A percentile compares a stretch with the other conserved stretches of the same genome.
phyloP scores from a whole-genome alignment of 2,329 filamentous ascomycete genomes.

The Rutstroemia sp. region DNA sequence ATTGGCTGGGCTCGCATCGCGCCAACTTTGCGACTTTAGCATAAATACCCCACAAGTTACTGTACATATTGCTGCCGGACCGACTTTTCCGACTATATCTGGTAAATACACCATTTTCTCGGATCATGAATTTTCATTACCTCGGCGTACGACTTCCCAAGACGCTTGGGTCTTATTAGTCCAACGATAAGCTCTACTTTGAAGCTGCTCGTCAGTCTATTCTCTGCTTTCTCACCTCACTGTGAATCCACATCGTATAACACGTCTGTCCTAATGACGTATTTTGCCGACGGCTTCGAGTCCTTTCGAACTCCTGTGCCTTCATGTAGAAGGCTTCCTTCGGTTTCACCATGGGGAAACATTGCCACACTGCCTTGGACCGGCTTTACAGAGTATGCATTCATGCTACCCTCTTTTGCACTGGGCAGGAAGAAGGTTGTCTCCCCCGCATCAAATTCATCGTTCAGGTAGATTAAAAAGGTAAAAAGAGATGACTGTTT shows the following conservation, averaged over 20 bases:
- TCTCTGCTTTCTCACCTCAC: not conserved
- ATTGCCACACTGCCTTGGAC: conserved; percentile 62
- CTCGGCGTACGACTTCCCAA: too few relatives aligned
- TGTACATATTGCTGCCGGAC: conserved; percentile 1
- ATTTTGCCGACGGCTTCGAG: conserved; percentile 48
- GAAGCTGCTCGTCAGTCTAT: not conserved
- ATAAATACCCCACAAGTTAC: conserved; percentile 4
- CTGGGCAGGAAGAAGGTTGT: conserved; percentile 65
- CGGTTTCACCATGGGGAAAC: conserved; percentile 63
- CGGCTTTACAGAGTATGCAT: conserved; percentile 61
- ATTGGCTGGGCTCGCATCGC: not conserved
- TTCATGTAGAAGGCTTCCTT: conserved; percentile 59
- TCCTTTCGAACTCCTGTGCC: conserved; percentile 63
- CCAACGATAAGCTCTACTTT: too few relatives aligned
- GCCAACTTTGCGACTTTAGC: conserved; percentile 7
- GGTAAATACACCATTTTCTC: too few relatives aligned
- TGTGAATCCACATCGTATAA: conserved; percentile 51
- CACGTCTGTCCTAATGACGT: conserved; percentile 65
- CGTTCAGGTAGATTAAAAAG: conserved; percentile 62
- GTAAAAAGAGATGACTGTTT: conserved; percentile 63
- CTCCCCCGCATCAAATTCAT: conserved; percentile 65
- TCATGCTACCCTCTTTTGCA: conserved; percentile 55
- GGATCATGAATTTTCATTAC: too few relatives aligned
- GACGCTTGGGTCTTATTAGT: too few relatives aligned
- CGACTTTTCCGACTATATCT: not conserved